A percentile compares a stretch with the other conserved stretches of the same genome.
phyloP scores from a whole-genome alignment of 768 basidiomycete genomes.

The Suillus tomentosus region DNA sequence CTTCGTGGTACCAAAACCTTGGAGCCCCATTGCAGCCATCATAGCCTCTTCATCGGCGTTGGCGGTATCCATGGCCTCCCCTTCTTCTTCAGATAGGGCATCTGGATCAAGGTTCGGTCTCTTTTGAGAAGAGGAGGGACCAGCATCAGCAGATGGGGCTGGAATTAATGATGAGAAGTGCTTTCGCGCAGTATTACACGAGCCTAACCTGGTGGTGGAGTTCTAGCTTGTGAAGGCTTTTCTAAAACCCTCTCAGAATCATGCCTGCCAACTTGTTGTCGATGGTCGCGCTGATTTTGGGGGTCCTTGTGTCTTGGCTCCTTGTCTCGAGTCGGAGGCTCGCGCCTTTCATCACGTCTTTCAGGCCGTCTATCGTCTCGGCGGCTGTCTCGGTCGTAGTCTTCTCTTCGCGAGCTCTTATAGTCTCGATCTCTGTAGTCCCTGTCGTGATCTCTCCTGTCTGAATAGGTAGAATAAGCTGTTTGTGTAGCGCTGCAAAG shows the following conservation, averaged over 20 bases:
- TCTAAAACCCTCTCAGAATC: background rate
- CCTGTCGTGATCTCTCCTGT: conserved; percentile 35
- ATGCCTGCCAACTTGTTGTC: conserved; percentile 18
- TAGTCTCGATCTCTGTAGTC: conserved; percentile 44
- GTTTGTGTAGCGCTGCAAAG: background rate
- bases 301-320: conserved; percentile 28
- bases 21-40: conserved; percentile 89
- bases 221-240: conserved; percentile 2
- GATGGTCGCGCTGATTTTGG: conserved; percentile 26
- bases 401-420: conserved; percentile 34
- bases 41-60: conserved; percentile 76
- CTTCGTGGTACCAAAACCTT: conserved; percentile 89
- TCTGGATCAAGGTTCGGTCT: conserved; percentile 45
- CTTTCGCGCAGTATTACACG: background rate
- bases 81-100: conserved; percentile 48
- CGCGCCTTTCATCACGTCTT: conserved; percentile 37
- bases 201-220: conserved; percentile 7
- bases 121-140: conserved; percentile 9
- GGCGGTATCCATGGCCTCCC: conserved; percentile 52
- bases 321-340: conserved; percentile 27
- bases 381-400: conserved; percentile 32
- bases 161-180: background rate
- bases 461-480: conserved; percentile 25
- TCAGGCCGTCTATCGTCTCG: conserved; percentile 34
- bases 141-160: conserved; percentile 2